Conservation (phyloP, 352 stramenopile species). For the Phytophthora parvispora region DNA sequence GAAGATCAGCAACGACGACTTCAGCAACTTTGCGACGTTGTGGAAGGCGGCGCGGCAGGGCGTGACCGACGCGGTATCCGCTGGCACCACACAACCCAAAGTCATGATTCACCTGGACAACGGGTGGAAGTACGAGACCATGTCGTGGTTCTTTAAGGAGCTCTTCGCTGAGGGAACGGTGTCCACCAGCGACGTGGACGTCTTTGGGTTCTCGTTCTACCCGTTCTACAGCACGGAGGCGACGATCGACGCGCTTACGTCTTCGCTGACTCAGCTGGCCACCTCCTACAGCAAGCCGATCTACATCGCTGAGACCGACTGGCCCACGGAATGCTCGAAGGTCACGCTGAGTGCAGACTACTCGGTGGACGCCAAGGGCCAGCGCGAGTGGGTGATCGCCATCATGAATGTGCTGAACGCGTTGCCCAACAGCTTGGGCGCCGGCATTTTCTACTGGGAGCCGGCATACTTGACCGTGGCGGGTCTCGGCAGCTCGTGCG, state of each 20-base stretch:
- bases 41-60: slow-evolving; percentile 41
- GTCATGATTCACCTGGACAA: slow-evolving; percentile 53
- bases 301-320: slow-evolving; percentile 46
- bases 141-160: slow-evolving; percentile 35
- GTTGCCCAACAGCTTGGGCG: slow-evolving; percentile 23
- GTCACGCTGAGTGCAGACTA: slow-evolving; percentile 40
- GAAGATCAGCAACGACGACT: slow-evolving; percentile 31
- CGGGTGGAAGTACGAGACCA: slow-evolving; percentile 41
- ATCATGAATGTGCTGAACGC: slow-evolving; percentile 18
- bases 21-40: slow-evolving; percentile 37
- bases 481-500: slow-evolving; percentile 44
- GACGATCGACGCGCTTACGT: slow-evolving; percentile 38
- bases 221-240: slow-evolving; percentile 40
- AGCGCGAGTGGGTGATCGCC: slow-evolving; percentile 25
- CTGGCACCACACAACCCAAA: slow-evolving; percentile 34
- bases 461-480: slow-evolving; percentile 38
- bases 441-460: slow-evolving; percentile 45
- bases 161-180: slow-evolving; percentile 42
- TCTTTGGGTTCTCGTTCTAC: slow-evolving; percentile 47
- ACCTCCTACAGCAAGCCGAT: slow-evolving; percentile 38
- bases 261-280: slow-evolving; percentile 34
- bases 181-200: slow-evolving; percentile 34
- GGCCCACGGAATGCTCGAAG: slow-evolving; percentile 24
- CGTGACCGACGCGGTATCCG: slow-evolving; percentile 33
- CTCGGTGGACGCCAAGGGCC: slow-evolving; percentile 26